Evolutionary conservation across 1,139 yeast genomes (phyloP).

Genomic region (Hyphopichia fennica): DNA sequence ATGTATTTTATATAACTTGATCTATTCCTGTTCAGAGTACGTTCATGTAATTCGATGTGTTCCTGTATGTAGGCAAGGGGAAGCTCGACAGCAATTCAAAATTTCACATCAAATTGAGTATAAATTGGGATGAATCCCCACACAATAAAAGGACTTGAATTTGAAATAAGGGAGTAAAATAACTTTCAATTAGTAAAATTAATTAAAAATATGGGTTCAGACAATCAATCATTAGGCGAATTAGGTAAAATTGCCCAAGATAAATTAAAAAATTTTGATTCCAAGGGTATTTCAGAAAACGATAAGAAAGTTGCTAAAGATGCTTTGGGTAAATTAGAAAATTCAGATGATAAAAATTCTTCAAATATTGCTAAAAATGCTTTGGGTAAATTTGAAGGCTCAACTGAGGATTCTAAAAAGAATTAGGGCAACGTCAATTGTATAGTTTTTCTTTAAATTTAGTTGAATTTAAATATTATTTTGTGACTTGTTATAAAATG

Average conservation of each 20-base stretch:
- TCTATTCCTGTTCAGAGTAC: too few relatives aligned
- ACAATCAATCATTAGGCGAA: constrained; percentile 19
- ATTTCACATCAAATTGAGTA: too few relatives aligned
- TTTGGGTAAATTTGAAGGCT: constrained; percentile 17
- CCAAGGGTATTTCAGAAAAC: constrained; percentile 5
- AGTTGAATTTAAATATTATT: constrained; percentile 17
- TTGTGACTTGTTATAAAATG: too few relatives aligned
- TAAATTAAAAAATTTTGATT: constrained; percentile 7
- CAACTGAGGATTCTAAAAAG: constrained; percentile 8
- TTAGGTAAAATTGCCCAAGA: constrained; percentile 19
- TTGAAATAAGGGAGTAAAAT: too few relatives aligned
- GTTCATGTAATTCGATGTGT: too few relatives aligned
- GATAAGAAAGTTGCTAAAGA: constrained; percentile 3
- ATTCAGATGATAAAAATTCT: constrained; percentile 12
- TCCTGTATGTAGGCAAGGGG: too few relatives aligned
- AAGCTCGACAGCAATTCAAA: too few relatives aligned
- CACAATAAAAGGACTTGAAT: too few relatives aligned
- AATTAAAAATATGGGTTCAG: background rate
- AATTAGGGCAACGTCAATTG: too few relatives aligned
- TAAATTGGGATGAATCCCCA: too few relatives aligned
- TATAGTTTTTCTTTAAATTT: constrained; percentile 4
- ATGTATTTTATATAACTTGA: too few relatives aligned
- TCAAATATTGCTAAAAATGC: constrained; percentile 9
- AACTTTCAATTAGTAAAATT: too few relatives aligned
- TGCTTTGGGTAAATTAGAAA: constrained; percentile 11